These are phyloP conservation scores for Gentiana dahurica DNA, from an alignment of 257 asterid genomes.

Conservation along the genomic window DNA sequence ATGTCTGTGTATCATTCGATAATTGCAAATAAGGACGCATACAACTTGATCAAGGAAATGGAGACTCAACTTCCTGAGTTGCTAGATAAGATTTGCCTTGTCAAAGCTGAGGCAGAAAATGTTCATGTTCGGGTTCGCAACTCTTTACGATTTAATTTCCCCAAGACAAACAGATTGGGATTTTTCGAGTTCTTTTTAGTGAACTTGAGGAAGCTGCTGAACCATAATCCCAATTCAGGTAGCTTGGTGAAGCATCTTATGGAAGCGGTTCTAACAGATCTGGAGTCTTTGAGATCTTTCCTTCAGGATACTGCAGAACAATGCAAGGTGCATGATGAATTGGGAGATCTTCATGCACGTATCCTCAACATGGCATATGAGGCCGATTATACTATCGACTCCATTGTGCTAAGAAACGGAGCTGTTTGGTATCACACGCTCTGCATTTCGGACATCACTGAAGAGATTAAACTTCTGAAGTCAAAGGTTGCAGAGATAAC, in stretches of 20 bases:
- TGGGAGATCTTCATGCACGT: background rate
- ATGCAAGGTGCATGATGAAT: background rate
- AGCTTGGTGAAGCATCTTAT: conserved; percentile 1
- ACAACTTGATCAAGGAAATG: background rate
- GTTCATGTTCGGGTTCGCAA: background rate
- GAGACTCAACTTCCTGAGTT: background rate
- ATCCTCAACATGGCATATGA: background rate
- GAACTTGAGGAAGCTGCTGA: conserved; percentile 2
- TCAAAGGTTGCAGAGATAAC: no score
- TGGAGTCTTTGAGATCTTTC: background rate
- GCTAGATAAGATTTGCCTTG: background rate
- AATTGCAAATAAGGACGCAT: background rate
- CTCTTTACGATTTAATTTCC: background rate
- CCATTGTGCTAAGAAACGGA: background rate
- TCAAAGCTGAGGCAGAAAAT: background rate
- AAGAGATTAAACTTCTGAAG: background rate
- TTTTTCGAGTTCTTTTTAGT: background rate
- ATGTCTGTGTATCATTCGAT: background rate
- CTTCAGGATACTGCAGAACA: background rate
- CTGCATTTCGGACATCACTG: background rate
- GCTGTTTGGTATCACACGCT: background rate
- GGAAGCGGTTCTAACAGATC: background rate
- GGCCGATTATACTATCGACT: background rate
- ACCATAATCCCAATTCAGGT: background rate
- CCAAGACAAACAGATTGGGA: background rate